phyloP scores from a whole-genome alignment of 164 flowering plant species.

The Litsea cubeba region DNA sequence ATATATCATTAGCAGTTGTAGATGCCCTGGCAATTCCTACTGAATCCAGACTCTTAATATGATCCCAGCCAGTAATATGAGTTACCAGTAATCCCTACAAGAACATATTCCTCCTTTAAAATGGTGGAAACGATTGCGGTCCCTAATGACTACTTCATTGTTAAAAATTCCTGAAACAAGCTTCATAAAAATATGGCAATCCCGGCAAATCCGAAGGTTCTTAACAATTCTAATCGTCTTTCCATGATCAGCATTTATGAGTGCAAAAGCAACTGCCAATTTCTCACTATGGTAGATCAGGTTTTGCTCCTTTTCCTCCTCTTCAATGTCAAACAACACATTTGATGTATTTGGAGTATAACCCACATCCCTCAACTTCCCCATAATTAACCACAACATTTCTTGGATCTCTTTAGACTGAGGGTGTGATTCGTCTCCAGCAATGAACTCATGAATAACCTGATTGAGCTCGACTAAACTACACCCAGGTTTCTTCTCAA shows the following conservation, averaged over 20 bases:
- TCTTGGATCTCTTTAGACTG: slow-evolving; percentile 21
- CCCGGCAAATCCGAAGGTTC: slow-evolving; percentile 48
- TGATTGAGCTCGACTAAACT: slow-evolving; percentile 34
- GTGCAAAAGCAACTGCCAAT: slow-evolving; percentile 21
- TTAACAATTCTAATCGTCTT: slow-evolving; percentile 27
- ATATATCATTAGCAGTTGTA: too few species aligned
- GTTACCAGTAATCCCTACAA: slow-evolving; percentile 47
- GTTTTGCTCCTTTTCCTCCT: slow-evolving; percentile 21
- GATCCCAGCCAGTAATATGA: neutral
- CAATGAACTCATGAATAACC: slow-evolving; percentile 34
- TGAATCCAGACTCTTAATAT: too few species aligned
- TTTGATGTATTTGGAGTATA: slow-evolving; percentile 19
- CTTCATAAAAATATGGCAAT: slow-evolving; percentile 53
- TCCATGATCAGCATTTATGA: slow-evolving; percentile 2
- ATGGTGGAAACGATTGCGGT: slow-evolving; percentile 50
- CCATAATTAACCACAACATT: slow-evolving; percentile 23
- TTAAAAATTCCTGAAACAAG: slow-evolving; percentile 33
- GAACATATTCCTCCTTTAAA: slow-evolving; percentile 39
- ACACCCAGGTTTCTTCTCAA: slow-evolving; percentile 38
- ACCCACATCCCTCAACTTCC: slow-evolving; percentile 10
- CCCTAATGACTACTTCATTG: slow-evolving; percentile 37
- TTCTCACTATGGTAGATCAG: slow-evolving; percentile 26
- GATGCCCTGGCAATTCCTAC: too few species aligned
- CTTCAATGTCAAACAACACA: slow-evolving; percentile 23
- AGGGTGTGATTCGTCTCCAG: slow-evolving; percentile 41